phyloP scores from a whole-genome alignment of 2,329 filamentous ascomycete species.

The Davidsoniella australis region DNA sequence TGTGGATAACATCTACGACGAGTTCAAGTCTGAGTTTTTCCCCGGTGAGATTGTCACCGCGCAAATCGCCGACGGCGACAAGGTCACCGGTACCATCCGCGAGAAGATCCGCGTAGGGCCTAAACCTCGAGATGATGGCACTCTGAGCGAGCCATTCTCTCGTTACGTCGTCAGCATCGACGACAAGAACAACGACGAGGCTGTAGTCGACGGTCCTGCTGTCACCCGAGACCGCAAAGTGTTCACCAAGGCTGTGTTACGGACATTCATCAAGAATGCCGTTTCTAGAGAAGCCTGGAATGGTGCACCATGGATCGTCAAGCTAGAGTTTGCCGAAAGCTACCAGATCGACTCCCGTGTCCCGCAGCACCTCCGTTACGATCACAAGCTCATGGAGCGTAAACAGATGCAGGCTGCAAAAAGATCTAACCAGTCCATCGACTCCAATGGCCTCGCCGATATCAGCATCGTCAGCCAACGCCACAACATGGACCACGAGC shows the following conservation, averaged over 20 bases:
- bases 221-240: conserved; percentile 75
- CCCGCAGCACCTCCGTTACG: conserved; percentile 65
- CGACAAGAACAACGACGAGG: conserved; percentile 51
- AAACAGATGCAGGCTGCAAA: conserved; percentile 54
- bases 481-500: conserved; percentile 24
- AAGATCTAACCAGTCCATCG: conserved; percentile 33
- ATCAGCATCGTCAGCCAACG: conserved; percentile 17
- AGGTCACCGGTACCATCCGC: conserved; percentile 56
- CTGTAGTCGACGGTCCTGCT: conserved; percentile 63
- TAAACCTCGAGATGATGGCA: conserved; percentile 48
- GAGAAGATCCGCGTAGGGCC: conserved; percentile 68
- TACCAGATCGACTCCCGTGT: conserved; percentile 82
- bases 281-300: conserved; percentile 86
- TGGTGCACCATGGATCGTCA: conserved; percentile 93
- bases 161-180: conserved; percentile 67
- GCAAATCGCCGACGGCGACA: conserved; percentile 49
- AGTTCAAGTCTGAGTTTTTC: conserved; percentile 82
- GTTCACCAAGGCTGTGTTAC: conserved; percentile 86
- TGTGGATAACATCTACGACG: conserved; percentile 50
- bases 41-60: conserved; percentile 73
- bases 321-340: conserved; percentile 62
- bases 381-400: conserved; percentile 60
- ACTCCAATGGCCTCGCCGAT: conserved; percentile 23
- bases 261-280: conserved; percentile 88
- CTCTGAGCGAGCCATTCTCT: conserved; percentile 51